A percentile compares a stretch with the other conserved stretches of the same genome.
phyloP scores from a whole-genome alignment of 2,329 filamentous ascomycete species.

The Orbilia quercus region DNA sequence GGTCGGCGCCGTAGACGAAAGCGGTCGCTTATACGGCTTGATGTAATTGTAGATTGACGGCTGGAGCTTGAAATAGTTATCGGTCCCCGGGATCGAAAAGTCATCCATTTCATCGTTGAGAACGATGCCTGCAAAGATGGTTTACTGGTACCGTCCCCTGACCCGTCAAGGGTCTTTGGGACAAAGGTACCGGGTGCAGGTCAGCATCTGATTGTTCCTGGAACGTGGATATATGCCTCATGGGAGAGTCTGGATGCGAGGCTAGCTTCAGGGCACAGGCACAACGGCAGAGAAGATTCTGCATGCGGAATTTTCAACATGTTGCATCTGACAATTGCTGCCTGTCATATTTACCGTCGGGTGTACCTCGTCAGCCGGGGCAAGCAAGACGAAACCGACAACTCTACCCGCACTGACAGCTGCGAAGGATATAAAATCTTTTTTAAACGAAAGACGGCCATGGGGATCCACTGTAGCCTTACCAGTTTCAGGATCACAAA shows the following conservation, averaged over 20 bases:
- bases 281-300: constrained; percentile 12
- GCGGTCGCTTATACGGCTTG: constrained; percentile 58
- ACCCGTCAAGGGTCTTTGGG: constrained; percentile 8
- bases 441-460: constrained; percentile 12
- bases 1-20: constrained; percentile 59
- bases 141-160: constrained; percentile 14
- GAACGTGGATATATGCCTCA: constrained; percentile 22
- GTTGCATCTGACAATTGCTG: constrained; percentile 37
- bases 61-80: constrained; percentile 57
- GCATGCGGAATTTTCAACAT: constrained; percentile 9
- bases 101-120: constrained; percentile 60
- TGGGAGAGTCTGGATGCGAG: no score
- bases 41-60: constrained; percentile 60
- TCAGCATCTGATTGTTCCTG: constrained; percentile 14
- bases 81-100: constrained; percentile 59
- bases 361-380: constrained; percentile 34
- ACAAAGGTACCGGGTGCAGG: constrained; percentile 25
- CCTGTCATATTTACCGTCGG: constrained; percentile 54
- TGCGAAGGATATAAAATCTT: constrained; percentile 20
- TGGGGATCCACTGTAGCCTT: constrained; percentile 31
- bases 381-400: constrained; percentile 51
- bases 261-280: no score
- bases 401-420: constrained; percentile 53
- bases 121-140: constrained; percentile 54
- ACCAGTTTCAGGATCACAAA: constrained; percentile 59